Evolutionary conservation across 2,329 filamentous ascomycete species (phyloP), one percentile per base, ranked within the genome.

Genomic region (Phaeoacremonium minimum): DNA sequence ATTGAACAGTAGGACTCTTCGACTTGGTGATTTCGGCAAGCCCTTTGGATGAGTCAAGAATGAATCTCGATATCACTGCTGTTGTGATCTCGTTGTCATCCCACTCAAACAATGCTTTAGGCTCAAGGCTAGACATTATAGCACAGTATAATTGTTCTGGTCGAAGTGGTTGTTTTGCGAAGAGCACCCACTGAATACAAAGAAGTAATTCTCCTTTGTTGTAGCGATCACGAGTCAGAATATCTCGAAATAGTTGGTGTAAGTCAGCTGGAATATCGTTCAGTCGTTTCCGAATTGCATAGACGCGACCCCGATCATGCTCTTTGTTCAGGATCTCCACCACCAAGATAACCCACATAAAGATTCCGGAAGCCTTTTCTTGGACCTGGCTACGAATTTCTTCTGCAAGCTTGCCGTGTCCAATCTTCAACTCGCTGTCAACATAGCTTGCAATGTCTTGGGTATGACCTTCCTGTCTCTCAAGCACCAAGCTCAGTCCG

Each of bases 101-200:
- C 22, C 22, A 26, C 9, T 9, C n/a, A 9, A n/a, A 26, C 22
- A 26, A n/a, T 9, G 22, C 22, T 2, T 26, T n/a, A 26, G 22
- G 22, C n/a, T 9, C 22, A 13, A 18, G 55, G 44, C 30, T 56
- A 36, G 9, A 71, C 40, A 33, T 66, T 64, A 52, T 58, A 62
- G 42, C 47, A 32, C 41, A 45, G 33, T 71, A 74, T 1, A 75
- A 56, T 42, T 79, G 63, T 1, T 60, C 44, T 0, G 54, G 64
- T 0, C 30, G 55, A 0, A 80, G 38, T 0, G 74, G 69, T 0
- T 53, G 43, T 7, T 49, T 55, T 0, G 76, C 60, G 16, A 65
- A 79, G 0, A 81, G 54, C 1, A 82, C 56, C 69, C 69, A 80
- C 15, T 71, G 63, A 1, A 81, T 41, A 18, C 66, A 76, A 0